phyloP scores from a whole-genome alignment of 2,329 filamentous ascomycete species.

The Ceratocystis alfenasii region DNA sequence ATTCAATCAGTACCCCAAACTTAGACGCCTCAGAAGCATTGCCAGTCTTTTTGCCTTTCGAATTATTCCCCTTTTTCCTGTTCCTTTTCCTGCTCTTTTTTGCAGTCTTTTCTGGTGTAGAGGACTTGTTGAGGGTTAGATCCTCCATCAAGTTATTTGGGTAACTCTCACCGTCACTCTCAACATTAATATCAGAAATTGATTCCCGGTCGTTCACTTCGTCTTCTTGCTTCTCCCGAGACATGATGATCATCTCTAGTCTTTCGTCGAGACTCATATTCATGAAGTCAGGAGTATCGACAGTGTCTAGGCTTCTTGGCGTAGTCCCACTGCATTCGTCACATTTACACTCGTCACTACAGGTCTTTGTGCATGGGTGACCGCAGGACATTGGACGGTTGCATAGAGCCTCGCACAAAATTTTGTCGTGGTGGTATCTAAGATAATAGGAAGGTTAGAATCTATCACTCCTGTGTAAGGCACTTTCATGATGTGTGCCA shows the following conservation, averaged over 20 bases:
- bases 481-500: background rate
- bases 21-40: background rate
- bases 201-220: background rate
- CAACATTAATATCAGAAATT: background rate
- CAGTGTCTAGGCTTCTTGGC: background rate
- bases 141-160: background rate
- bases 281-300: background rate
- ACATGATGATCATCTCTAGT: constrained; percentile 5
- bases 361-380: background rate
- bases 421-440: constrained; percentile 3
- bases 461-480: background rate
- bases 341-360: background rate
- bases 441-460: background rate
- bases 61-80: background rate
- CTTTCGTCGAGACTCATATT: background rate
- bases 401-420: constrained; percentile 1
- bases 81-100: background rate
- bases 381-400: background rate
- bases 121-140: background rate
- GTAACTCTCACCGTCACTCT: background rate
- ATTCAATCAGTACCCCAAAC: background rate
- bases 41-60: no score
- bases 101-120: background rate
- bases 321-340: background rate
- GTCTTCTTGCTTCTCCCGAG: background rate